A percentile compares a stretch with the other conserved stretches of the same genome.
Conservation (phyloP, 352 stramenopile species). For the Globisporangium ultimum region DNA sequence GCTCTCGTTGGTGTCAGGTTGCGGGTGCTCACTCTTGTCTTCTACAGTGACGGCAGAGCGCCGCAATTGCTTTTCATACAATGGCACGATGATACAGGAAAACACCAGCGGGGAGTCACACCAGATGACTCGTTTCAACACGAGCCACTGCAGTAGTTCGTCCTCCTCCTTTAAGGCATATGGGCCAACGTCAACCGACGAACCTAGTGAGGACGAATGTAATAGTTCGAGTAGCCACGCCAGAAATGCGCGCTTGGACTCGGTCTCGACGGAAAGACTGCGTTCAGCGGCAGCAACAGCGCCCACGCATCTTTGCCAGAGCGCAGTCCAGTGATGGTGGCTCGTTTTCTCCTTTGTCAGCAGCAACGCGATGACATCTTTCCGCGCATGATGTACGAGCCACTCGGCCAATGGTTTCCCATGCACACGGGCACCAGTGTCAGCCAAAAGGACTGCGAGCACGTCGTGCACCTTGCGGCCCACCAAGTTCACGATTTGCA, state of each 20-base stretch:
- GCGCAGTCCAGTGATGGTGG: background rate
- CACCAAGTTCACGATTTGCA: background rate
- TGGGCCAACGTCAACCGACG: no score
- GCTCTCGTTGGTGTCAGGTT: background rate
- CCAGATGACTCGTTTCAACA: constrained; percentile 1
- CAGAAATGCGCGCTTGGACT: constrained; percentile 1
- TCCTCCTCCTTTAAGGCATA: background rate
- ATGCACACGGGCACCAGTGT: constrained; percentile 12
- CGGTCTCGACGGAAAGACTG: background rate
- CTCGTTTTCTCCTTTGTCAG: background rate
- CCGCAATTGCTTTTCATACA: background rate
- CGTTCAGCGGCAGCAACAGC: background rate
- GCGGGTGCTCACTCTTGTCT: background rate
- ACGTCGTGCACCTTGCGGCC: background rate
- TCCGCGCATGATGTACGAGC: constrained; percentile 19
- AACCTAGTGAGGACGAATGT: no score
- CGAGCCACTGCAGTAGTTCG: constrained; percentile 3
- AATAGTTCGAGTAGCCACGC: no score
- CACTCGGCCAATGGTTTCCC: constrained; percentile 28
- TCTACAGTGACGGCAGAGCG: background rate
- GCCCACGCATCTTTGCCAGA: constrained; percentile 5
- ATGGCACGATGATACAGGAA: background rate
- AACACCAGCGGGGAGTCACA: constrained; percentile 11
- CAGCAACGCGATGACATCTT: constrained; percentile 20
- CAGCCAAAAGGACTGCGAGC: background rate